phyloP scores from a whole-genome alignment of 805 yeast genomes.

The Candida nemodendra region DNA sequence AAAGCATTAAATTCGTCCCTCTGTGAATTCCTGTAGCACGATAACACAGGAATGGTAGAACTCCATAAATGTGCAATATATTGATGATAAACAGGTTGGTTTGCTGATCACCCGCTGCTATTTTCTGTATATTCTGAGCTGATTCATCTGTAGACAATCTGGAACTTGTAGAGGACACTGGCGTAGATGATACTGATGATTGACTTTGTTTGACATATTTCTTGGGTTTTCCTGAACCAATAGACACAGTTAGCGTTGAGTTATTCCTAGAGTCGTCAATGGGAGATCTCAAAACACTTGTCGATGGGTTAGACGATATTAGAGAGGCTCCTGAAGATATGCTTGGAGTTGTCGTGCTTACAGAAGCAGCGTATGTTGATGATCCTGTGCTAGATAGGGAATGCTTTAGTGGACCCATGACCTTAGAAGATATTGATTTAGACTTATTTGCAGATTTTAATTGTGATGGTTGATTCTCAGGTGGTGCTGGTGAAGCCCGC shows the following conservation, averaged over 20 bases:
- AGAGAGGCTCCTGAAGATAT: too few relatives aligned
- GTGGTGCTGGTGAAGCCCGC: constrained; percentile 1
- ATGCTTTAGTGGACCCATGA: constrained; percentile 20
- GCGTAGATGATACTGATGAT: too few relatives aligned
- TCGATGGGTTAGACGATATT: constrained; percentile 1
- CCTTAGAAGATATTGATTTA: constrained; percentile 19
- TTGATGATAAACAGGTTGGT: constrained; percentile 25
- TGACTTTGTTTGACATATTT: too few relatives aligned
- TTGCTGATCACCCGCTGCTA: constrained; percentile 14
- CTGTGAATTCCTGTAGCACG: constrained; percentile 8
- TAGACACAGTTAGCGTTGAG: constrained; percentile 1
- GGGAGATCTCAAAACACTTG: too few relatives aligned
- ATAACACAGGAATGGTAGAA: constrained; percentile 35
- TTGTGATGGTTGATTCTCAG: constrained; percentile 8
- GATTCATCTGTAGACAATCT: too few relatives aligned
- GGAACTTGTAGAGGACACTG: too few relatives aligned
- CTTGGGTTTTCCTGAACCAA: too few relatives aligned
- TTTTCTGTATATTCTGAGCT: constrained; percentile 7
- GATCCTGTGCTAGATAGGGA: constrained; percentile 15
- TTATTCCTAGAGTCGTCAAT: constrained; percentile 1
- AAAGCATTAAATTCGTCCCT: constrained; percentile 11
- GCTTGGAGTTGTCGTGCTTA: too few relatives aligned
- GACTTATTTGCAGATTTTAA: constrained; percentile 9
- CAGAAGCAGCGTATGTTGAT: constrained; percentile 9
- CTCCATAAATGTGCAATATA: constrained; percentile 31